phyloP scores from a whole-genome alignment of 257 asterid genomes.

The Gardenia jasminoides region DNA sequence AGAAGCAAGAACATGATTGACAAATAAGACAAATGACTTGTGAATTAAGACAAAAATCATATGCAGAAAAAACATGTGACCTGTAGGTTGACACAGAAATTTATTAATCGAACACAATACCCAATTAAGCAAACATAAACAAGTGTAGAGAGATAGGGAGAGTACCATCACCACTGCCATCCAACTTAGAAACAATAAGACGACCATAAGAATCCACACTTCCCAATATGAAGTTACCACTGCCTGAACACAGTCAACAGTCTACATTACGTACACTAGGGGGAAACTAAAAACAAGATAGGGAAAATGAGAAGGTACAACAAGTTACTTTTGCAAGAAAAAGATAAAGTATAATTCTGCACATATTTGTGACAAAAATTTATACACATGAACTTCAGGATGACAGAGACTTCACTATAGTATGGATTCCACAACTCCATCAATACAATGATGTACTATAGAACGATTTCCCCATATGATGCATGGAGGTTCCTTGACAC shows the following conservation, averaged over 20 bases:
- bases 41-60: neutral
- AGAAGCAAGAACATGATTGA: neutral
- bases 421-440: neutral
- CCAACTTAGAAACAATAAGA: slow-evolving; percentile 78
- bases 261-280: neutral
- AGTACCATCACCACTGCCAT: slow-evolving; percentile 47
- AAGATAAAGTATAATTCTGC: neutral
- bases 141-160: slow-evolving; percentile 6
- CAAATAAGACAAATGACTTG: neutral
- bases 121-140: neutral
- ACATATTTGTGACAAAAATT: neutral
- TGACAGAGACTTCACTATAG: neutral
- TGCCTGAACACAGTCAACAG: slow-evolving; percentile 35
- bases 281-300: neutral
- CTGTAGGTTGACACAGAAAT: neutral
- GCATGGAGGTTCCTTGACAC: neutral
- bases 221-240: slow-evolving; percentile 65
- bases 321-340: neutral
- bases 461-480: neutral
- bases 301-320: neutral
- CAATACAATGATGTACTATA: neutral
- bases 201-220: slow-evolving; percentile 90
- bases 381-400: neutral
- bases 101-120: neutral
- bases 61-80: neutral